Evolutionary conservation across 2,329 filamentous ascomycete species (phyloP).

Genomic region (Plenodomus tracheiphilus): DNA sequence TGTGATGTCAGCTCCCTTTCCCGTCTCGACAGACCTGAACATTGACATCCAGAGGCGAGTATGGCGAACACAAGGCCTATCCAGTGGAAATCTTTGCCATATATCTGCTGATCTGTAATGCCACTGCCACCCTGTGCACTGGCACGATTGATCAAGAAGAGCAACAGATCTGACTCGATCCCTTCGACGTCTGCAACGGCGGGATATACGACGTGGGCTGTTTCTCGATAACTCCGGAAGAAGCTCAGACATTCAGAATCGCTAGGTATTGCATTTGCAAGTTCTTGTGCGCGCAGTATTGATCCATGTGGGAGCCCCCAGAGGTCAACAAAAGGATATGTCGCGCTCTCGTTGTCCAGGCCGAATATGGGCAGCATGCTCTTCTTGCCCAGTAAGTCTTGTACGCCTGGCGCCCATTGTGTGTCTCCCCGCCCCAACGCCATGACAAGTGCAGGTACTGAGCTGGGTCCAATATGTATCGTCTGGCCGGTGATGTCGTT

Average conservation of each 20-base stretch:
- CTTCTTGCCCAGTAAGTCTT: constrained; percentile 61
- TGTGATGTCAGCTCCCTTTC: constrained; percentile 66
- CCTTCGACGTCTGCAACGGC: constrained; percentile 60
- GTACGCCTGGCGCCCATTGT: constrained; percentile 55
- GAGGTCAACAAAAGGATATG: constrained; percentile 67
- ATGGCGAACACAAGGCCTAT: constrained; percentile 64
- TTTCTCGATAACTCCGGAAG: constrained; percentile 61
- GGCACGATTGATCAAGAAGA: constrained; percentile 57
- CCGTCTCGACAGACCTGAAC: constrained; percentile 60
- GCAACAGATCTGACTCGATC: constrained; percentile 59
- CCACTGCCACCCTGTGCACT: constrained; percentile 47
- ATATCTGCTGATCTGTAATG: constrained; percentile 59
- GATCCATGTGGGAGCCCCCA: constrained; percentile 65
- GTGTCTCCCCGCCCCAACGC: constrained; percentile 50
- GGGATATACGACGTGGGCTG: constrained; percentile 63
- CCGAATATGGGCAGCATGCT: constrained; percentile 65
- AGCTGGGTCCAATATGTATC: constrained; percentile 64
- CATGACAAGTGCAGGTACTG: constrained; percentile 64
- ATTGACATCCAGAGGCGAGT: constrained; percentile 65
- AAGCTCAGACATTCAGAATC: constrained; percentile 62
- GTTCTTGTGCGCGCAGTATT: constrained; percentile 59
- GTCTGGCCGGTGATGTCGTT: constrained; percentile 64
- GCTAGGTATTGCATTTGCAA: constrained; percentile 61
- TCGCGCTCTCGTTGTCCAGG: constrained; percentile 66
- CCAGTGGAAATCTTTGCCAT: constrained; percentile 62